A percentile compares a stretch with the other conserved stretches of the same genome.
phyloP scores from a whole-genome alignment of 768 basidiomycete species.

The Russula sp. region DNA sequence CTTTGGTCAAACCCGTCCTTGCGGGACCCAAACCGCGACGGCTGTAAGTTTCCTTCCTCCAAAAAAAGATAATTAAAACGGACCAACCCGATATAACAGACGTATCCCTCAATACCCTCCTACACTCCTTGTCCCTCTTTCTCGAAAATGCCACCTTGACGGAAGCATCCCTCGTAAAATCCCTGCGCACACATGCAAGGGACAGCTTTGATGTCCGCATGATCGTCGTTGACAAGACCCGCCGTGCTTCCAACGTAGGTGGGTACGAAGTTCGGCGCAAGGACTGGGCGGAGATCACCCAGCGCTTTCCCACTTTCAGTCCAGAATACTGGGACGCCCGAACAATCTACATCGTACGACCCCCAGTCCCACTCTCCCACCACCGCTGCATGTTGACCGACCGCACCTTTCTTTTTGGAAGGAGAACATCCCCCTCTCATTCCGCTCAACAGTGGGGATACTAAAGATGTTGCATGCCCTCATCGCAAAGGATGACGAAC shows the following conservation, averaged over 20 bases:
- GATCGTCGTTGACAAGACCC: slow-evolving; percentile 38
- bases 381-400: neutral
- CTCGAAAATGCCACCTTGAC: slow-evolving; percentile 25
- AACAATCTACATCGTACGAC: slow-evolving; percentile 63
- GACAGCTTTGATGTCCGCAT: slow-evolving; percentile 56
- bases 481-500: slow-evolving; percentile 2
- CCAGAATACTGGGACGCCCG: slow-evolving; percentile 53
- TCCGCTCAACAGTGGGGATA: slow-evolving; percentile 48
- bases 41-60: slow-evolving; percentile 44
- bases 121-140: slow-evolving; percentile 35
- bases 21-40: slow-evolving; percentile 40
- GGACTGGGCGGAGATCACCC: slow-evolving; percentile 33
- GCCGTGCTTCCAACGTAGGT: slow-evolving; percentile 31
- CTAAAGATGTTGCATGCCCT: slow-evolving; percentile 34
- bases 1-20: slow-evolving; percentile 60
- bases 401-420: slow-evolving; percentile 27
- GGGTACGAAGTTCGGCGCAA: slow-evolving; percentile 64
- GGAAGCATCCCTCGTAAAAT: slow-evolving; percentile 51
- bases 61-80: no score
- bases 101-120: slow-evolving; percentile 41
- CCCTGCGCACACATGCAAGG: slow-evolving; percentile 45
- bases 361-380: neutral
- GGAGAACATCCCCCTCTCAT: slow-evolving; percentile 63
- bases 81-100: slow-evolving; percentile 20
- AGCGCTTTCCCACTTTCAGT: slow-evolving; percentile 28